Percentiles rank a stretch among this genome's conserved stretches.
phyloP scores from a whole-genome alignment of 805 yeast genomes.

The Priceomyces castillae region DNA sequence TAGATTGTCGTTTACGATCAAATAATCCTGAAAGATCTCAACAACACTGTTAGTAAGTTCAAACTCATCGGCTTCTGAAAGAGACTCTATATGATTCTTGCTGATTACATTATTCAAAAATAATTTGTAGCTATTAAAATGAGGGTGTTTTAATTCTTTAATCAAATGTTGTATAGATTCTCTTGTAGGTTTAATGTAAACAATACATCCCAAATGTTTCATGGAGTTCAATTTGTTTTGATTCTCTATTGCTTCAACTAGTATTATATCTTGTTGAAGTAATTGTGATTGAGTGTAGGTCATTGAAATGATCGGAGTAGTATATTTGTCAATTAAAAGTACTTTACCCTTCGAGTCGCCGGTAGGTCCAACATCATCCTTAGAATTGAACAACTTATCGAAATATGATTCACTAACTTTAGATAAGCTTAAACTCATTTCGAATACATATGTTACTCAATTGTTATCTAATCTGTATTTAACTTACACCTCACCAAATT shows the following conservation, averaged over 20 bases:
- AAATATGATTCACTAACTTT: constrained; percentile 31
- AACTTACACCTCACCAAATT: background rate
- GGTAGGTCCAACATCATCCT: constrained; percentile 13
- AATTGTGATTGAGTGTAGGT: constrained; percentile 84
- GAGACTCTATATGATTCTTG: constrained; percentile 75
- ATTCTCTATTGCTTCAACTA: constrained; percentile 58
- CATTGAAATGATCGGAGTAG: constrained; percentile 85
- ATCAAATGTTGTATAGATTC: constrained; percentile 59
- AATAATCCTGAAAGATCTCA: constrained; percentile 83
- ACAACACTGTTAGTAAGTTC: constrained; percentile 75
- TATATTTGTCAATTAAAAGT: constrained; percentile 70
- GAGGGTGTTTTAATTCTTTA: constrained; percentile 73
- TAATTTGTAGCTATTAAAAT: constrained; percentile 72
- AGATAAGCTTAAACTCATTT: constrained; percentile 26
- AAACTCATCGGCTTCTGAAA: constrained; percentile 88
- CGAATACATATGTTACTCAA: background rate
- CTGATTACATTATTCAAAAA: constrained; percentile 74
- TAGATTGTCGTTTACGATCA: constrained; percentile 67
- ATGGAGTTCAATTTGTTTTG: constrained; percentile 63
- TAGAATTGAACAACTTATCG: constrained; percentile 23
- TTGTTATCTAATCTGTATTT: background rate
- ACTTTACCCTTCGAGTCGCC: constrained; percentile 55
- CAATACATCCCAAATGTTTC: constrained; percentile 73
- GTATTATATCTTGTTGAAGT: constrained; percentile 76
- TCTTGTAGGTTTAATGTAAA: constrained; percentile 71